These are phyloP conservation scores for Fragosphaeria purpurea DNA, from an alignment of 2,329 filamentous ascomycete genomes.

Conservation along the genomic window DNA sequence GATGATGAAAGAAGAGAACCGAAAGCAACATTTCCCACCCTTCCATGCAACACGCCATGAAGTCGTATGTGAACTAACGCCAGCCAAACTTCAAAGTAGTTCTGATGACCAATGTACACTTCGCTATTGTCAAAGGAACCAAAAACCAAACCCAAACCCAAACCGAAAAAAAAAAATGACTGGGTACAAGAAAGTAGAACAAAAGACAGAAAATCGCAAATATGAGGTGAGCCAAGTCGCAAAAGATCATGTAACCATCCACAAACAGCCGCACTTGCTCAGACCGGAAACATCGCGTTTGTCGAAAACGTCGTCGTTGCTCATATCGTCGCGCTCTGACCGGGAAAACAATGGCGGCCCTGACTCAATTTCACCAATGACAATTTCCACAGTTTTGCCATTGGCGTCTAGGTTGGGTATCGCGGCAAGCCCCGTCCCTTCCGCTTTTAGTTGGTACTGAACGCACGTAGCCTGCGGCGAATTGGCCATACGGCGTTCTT, in stretches of 20 bases:
- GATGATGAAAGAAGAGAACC: not conserved
- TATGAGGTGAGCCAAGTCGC: too few relatives aligned
- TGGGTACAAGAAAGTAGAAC: not conserved
- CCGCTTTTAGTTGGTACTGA: conserved; percentile 34
- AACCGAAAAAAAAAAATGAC: not conserved
- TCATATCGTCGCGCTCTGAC: not conserved
- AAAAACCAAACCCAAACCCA: not conserved
- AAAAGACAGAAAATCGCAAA: too few relatives aligned
- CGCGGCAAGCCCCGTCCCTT: conserved; percentile 23
- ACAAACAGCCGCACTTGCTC: conserved; percentile 44
- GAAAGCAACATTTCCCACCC: not conserved
- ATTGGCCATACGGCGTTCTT: conserved; percentile 38
- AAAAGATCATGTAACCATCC: conserved; percentile 34
- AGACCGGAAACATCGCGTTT: conserved; percentile 24
- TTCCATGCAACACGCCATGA: too few relatives aligned
- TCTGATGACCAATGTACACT: not conserved
- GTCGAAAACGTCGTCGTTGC: conserved; percentile 1
- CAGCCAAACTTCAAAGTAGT: not conserved
- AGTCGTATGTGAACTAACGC: not conserved
- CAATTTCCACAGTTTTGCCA: conserved; percentile 31
- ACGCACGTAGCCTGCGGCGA: conserved; percentile 33
- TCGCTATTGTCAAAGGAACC: too few relatives aligned
- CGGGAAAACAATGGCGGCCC: conserved; percentile 7
- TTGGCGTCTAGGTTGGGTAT: conserved; percentile 25
- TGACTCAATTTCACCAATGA: conserved; percentile 32